Evolutionary conservation across 176 grass and related monocot species (phyloP).

Genomic region (Zea luxurians): DNA sequence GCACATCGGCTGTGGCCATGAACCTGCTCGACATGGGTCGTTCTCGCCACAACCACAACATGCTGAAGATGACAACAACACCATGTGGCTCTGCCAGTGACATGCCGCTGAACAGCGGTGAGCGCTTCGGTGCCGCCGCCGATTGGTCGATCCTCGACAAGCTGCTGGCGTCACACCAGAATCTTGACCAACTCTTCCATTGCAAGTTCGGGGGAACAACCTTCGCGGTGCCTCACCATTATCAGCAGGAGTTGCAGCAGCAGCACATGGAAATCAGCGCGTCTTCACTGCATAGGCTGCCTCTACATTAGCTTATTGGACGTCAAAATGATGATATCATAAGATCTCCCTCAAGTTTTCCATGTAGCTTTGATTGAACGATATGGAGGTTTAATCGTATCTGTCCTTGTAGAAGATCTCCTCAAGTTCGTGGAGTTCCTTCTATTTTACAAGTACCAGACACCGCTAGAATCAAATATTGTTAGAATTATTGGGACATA

Average conservation of each 20-base stretch:
- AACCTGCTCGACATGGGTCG: conserved; percentile 51
- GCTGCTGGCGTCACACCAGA: conserved; percentile 84
- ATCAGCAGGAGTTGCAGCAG: conserved; percentile 44
- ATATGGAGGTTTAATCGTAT: background rate
- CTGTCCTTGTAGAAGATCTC: background rate
- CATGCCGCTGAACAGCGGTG: background rate
- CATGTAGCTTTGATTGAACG: conserved; percentile 37
- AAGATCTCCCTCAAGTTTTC: conserved; percentile 50
- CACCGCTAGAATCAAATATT: no score
- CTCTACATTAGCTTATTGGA: conserved; percentile 57
- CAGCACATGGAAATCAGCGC: conserved; percentile 44
- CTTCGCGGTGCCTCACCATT: conserved; percentile 11
- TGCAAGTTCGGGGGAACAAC: conserved; percentile 38
- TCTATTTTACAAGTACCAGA: no score
- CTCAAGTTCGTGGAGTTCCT: no score
- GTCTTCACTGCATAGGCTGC: conserved; percentile 57
- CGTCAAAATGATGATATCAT: conserved; percentile 28
- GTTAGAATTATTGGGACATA: no score
- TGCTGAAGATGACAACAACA: conserved; percentile 50
- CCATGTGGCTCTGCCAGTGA: background rate
- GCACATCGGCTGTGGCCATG: conserved; percentile 14
- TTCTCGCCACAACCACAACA: conserved; percentile 35
- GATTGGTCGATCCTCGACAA: conserved; percentile 96
- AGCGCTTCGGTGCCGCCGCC: conserved; percentile 20
- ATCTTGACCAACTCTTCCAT: conserved; percentile 71